A percentile compares a stretch with the other conserved stretches of the same genome.
Conservation (phyloP, 2,329 filamentous ascomycete species). For the Scytalidium sp. region DNA sequence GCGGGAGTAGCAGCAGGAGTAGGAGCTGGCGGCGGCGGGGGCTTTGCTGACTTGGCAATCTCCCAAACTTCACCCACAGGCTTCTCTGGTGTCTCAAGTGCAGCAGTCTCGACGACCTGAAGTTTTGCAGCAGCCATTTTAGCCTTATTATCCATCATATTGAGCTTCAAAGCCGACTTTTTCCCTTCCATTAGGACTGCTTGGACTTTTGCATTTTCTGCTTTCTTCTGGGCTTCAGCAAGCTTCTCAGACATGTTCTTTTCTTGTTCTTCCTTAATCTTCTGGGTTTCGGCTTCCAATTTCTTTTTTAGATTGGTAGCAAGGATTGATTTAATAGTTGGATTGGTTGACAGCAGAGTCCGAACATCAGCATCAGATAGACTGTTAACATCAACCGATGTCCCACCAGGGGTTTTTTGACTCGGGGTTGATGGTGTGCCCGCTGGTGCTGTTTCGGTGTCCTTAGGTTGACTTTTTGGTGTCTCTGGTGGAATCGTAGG, state of each 20-base stretch:
- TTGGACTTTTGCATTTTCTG: slow-evolving; percentile 34
- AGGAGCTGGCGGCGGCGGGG: slow-evolving; percentile 25
- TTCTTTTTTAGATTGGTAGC: slow-evolving; percentile 66
- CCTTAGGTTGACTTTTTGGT: slow-evolving; percentile 37
- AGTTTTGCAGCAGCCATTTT: slow-evolving; percentile 68
- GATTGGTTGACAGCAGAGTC: slow-evolving; percentile 53
- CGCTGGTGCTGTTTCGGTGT: slow-evolving; percentile 14
- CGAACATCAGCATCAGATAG: slow-evolving; percentile 54
- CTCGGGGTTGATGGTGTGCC: slow-evolving; percentile 19
- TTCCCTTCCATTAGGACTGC: slow-evolving; percentile 72
- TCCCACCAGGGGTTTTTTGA: slow-evolving; percentile 10
- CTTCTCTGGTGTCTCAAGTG: slow-evolving; percentile 78
- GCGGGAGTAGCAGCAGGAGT: slow-evolving; percentile 8
- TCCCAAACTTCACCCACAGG: slow-evolving; percentile 87
- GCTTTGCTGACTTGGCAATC: slow-evolving; percentile 66
- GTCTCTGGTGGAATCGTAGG: slow-evolving; percentile 15
- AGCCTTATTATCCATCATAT: slow-evolving; percentile 72
- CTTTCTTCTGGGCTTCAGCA: slow-evolving; percentile 46
- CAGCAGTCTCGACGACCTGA: slow-evolving; percentile 75
- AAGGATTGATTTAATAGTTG: slow-evolving; percentile 56
- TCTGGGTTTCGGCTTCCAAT: slow-evolving; percentile 62
- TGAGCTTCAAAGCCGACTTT: slow-evolving; percentile 70
- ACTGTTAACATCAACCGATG: slow-evolving; percentile 27
- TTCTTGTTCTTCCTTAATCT: slow-evolving; percentile 48
- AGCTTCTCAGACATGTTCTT: slow-evolving; percentile 46